phyloP scores from a whole-genome alignment of 1,284 basidiomycete genomes.

The Boletus holoroseus region DNA sequence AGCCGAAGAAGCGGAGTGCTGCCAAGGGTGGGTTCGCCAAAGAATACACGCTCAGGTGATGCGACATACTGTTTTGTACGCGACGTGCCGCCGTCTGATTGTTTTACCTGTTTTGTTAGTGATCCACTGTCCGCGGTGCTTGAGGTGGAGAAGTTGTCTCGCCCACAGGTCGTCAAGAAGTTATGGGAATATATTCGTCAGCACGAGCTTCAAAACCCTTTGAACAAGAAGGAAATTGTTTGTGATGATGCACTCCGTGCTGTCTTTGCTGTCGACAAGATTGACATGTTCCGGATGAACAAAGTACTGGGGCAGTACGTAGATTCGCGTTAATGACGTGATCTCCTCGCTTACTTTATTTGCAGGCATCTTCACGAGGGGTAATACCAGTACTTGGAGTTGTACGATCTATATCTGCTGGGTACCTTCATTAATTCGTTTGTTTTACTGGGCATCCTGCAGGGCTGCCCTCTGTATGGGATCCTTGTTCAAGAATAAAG shows the following conservation, averaged over 20 bases:
- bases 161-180: slow-evolving; percentile 84
- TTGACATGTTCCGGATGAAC: slow-evolving; percentile 88
- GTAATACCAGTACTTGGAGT: slow-evolving; percentile 1
- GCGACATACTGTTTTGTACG: neutral
- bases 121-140: slow-evolving; percentile 59
- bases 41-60: slow-evolving; percentile 68
- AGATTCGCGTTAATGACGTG: neutral
- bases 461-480: neutral
- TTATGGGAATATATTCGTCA: slow-evolving; percentile 82
- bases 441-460: neutral
- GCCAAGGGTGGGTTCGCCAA: slow-evolving; percentile 72
- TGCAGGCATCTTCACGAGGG: slow-evolving; percentile 34
- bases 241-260: slow-evolving; percentile 67
- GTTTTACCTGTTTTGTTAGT: slow-evolving; percentile 35
- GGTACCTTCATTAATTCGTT: neutral
- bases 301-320: slow-evolving; percentile 72
- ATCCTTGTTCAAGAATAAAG: slow-evolving; percentile 6
- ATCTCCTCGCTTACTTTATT: slow-evolving; percentile 2
- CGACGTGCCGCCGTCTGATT: slow-evolving; percentile 1
- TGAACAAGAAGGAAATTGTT: slow-evolving; percentile 73
- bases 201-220: slow-evolving; percentile 74
- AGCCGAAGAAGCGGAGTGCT: slow-evolving; percentile 36
- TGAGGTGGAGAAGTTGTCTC: slow-evolving; percentile 58
- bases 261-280: slow-evolving; percentile 70
- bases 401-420: slow-evolving; percentile 8